Conservation (phyloP, 306 rosid species). For the Gillenia trifoliata region DNA sequence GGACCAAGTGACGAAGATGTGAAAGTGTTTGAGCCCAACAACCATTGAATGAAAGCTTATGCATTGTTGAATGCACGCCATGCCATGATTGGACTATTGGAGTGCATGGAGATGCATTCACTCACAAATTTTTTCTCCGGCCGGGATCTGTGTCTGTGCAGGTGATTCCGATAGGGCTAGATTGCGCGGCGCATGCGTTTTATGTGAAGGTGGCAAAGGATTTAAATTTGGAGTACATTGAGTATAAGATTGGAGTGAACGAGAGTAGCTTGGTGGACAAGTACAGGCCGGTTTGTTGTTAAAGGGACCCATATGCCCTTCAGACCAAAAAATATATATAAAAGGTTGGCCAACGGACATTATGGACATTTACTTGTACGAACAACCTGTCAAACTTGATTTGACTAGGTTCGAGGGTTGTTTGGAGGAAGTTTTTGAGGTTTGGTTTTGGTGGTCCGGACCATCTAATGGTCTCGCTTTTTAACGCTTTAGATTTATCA, state of each 20-base stretch:
- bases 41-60: too few relatives aligned
- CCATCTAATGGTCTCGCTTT: too few relatives aligned
- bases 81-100: slow-evolving; percentile 43
- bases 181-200: slow-evolving; percentile 27
- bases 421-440: slow-evolving; percentile 25
- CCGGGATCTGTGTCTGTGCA: slow-evolving; percentile 33
- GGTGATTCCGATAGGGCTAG: slow-evolving; percentile 45
- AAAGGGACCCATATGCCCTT: slow-evolving; percentile 17
- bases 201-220: slow-evolving; percentile 14
- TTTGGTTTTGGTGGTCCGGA: too few relatives aligned
- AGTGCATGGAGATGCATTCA: slow-evolving; percentile 52
- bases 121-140: slow-evolving; percentile 35
- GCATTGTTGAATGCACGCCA: slow-evolving; percentile 33
- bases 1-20: slow-evolving; percentile 21
- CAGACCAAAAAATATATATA: not conserved
- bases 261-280: slow-evolving; percentile 35
- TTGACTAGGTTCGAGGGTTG: slow-evolving; percentile 21
- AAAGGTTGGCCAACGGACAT: slow-evolving; percentile 5
- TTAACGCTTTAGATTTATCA: too few relatives aligned
- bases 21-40: slow-evolving; percentile 22
- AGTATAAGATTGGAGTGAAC: slow-evolving; percentile 24
- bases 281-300: slow-evolving; percentile 19
- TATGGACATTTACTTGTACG: slow-evolving; percentile 37
- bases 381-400: slow-evolving; percentile 38
- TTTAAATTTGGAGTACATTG: slow-evolving; percentile 31